Base-by-base conservation (phyloP, 2,329 filamentous ascomycete genomes). In the Neopestalotiopsis sp. region DNA sequence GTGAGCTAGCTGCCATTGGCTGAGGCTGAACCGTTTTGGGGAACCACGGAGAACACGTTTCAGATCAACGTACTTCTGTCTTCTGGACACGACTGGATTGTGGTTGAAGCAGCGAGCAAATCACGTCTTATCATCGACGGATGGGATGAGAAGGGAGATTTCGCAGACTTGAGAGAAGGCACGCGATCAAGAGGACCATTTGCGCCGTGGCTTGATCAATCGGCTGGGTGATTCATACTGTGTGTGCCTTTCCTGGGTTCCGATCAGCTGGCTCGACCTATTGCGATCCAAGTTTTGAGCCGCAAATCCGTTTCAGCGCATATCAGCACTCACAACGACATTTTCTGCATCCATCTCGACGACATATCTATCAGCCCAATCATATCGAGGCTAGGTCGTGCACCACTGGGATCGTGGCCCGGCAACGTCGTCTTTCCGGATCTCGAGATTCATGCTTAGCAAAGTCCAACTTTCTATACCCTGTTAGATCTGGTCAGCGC, bases 221-320 rank as follows among this genome's bases (percentile, higher is more conserved):
- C 40, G 34, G 59, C 34, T 34, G 59, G n/a, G 4, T n/a, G 4
- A 20, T 52, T 20, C 45, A n/a, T n/a, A 38, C 34, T 38, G 34
- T 7, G 10, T 38, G 34, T 7, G 10, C 34, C 14, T 49, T 20
- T 17, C 45, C 40, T 24, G 20, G 32, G 63, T 38, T 14, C 49
- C 30, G 28, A 57, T 49, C 42, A 28, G 17, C 63, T 66, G 49
- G 45, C 58, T 60, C 56, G 65, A 30, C 30, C 56, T 67, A 67
- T 67, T 52, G 32, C 34, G 32, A 67, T 34, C 65, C 24, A 28
- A 59, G 34, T 40, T 28, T 28, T 57, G 38, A 24, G 65, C 64
- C 68, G 49, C 58, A 62, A 67, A 42, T 65, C 57, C 42, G 62
- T 69, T 66, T 67, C 65, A 66, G 30, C 20, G 28, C 32, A 56